Evolutionary conservation across 768 basidiomycete genomes (phyloP).

Genomic region (Candolleomyces aberdarensis): DNA sequence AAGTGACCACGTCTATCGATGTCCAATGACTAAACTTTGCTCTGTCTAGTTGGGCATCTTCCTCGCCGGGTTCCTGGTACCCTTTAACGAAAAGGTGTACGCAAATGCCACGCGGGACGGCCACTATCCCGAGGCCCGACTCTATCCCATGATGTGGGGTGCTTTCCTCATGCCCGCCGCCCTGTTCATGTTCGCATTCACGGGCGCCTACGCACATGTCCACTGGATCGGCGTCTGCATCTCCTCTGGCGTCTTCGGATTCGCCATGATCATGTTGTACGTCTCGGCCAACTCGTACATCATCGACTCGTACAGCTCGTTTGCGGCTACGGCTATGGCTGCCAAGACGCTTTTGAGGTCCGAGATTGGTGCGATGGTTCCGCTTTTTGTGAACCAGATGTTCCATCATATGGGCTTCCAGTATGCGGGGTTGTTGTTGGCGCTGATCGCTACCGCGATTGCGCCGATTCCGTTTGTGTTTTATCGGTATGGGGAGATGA

Average conservation of each 20-base stretch:
- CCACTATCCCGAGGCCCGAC: slow-evolving; percentile 40
- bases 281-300: slow-evolving; percentile 43
- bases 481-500: slow-evolving; percentile 36
- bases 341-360: slow-evolving; percentile 41
- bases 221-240: slow-evolving; percentile 39
- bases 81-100: slow-evolving; percentile 33
- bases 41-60: slow-evolving; percentile 30
- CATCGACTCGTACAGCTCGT: slow-evolving; percentile 39
- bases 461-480: slow-evolving; percentile 41
- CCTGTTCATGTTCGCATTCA: slow-evolving; percentile 44
- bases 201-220: slow-evolving; percentile 36
- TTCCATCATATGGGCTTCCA: slow-evolving; percentile 40
- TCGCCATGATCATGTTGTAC: slow-evolving; percentile 41
- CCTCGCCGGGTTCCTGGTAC: slow-evolving; percentile 27
- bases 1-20: slow-evolving; percentile 10
- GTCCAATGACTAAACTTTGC: background rate
- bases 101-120: slow-evolving; percentile 28
- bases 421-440: slow-evolving; percentile 35
- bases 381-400: slow-evolving; percentile 40
- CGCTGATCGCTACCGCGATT: slow-evolving; percentile 28
- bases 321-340: slow-evolving; percentile 43
- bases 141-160: slow-evolving; percentile 40
- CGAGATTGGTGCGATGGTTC: slow-evolving; percentile 33
- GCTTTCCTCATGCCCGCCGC: slow-evolving; percentile 35
- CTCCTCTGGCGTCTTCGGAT: slow-evolving; percentile 35